Conservation (phyloP, 805 yeast species). For the Myxozyma sirexii region DNA sequence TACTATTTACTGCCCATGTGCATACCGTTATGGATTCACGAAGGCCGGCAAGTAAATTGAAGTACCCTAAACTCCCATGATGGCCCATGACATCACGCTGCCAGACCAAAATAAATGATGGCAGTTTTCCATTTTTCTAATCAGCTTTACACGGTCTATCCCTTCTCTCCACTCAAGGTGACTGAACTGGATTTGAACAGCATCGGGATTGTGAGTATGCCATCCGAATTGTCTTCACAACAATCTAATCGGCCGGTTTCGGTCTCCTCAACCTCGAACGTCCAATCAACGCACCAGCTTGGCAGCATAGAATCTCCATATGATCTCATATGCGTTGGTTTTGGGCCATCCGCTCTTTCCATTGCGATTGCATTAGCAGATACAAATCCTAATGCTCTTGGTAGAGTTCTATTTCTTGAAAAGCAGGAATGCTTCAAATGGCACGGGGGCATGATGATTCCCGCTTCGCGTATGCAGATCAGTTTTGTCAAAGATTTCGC, state of each 20-base stretch:
- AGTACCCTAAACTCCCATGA: too few species aligned
- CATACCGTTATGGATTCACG: too few species aligned
- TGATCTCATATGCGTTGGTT: constrained; percentile 35
- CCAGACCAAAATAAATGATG: too few species aligned
- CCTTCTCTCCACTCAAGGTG: too few species aligned
- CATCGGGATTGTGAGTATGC: too few species aligned
- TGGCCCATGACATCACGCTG: too few species aligned
- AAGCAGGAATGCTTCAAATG: constrained; percentile 31
- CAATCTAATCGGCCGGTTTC: not conserved
- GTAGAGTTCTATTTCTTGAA: constrained; percentile 32
- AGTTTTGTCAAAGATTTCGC: constrained; percentile 38
- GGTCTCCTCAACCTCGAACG: not conserved
- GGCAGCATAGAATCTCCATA: constrained; percentile 8
- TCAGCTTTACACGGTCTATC: too few species aligned
- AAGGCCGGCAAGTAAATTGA: too few species aligned
- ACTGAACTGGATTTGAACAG: too few species aligned
- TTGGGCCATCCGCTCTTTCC: constrained; percentile 38
- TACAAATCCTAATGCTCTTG: not conserved
- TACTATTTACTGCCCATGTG: too few species aligned
- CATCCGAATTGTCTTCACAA: not conserved
- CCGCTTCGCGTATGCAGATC: constrained; percentile 38
- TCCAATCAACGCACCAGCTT: not conserved
- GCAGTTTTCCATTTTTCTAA: too few species aligned
- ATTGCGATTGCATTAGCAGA: constrained; percentile 35
- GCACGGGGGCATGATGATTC: constrained; percentile 39